Base-by-base conservation (phyloP, 2,329 filamentous ascomycete species). In the Aureobasidium sp. region DNA sequence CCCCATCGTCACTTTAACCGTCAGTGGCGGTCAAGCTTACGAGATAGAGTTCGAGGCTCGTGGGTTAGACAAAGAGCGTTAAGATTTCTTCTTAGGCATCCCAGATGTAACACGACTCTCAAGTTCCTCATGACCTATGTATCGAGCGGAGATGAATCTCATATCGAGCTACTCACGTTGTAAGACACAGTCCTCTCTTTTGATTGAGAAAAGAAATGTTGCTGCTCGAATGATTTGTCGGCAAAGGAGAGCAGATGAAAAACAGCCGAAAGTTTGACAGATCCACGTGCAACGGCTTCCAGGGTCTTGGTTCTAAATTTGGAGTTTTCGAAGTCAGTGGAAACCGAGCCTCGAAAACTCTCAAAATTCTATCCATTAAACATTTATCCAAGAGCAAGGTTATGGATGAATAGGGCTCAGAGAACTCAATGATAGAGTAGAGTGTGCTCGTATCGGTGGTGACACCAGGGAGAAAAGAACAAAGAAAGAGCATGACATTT, bases 291-390 rank as follows among this genome's bases (percentile, higher is more conserved):
- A 44, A 55, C 37, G 39, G 53, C 25, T 45, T 16, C 10, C 39
- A 42, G 36, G 53, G 53, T 30, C 16, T 44, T 32, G 53, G 16
- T 55, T 44, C 53, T 55, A 55, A 55, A 55, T 36, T 29, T 55
- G 53, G 53, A 42, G 10, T 14, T 27, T 34, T 36, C 34, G 11
- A 5, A 11, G 14, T 14, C 53, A 45, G 30, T 27, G 50, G 16
- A 25, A 8, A 54, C 37, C 37, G 36, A 41, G 36, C 21, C 50
- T 21, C 25, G 13, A 14, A 5, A 25, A 14, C n/a, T 5, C 30
- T 13, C 9, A 1, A 34, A 41, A 54, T n/a, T 34, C 29, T 55
- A 27, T 29, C 3, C 27, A 55, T 36, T 55, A 16, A 55, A 3
- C 27, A 55, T 36, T 55, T 27, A 55, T 7, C 51, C 51, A 34